Evolutionary conservation across 352 stramenopile genomes (phyloP).

Genomic region (Phytophthora macrochlamydospora): DNA sequence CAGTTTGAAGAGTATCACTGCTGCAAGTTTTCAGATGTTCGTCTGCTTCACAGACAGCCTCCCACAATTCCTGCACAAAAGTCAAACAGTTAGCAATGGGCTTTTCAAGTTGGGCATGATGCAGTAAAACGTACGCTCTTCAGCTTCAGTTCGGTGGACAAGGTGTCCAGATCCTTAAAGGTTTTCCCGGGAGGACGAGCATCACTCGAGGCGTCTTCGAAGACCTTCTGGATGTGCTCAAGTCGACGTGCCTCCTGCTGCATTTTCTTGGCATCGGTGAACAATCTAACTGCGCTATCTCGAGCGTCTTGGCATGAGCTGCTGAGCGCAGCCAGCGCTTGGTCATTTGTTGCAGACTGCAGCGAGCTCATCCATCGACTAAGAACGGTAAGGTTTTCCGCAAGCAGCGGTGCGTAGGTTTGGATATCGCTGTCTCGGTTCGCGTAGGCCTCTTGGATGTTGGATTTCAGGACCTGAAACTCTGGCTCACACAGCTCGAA

Average conservation of each 20-base stretch:
- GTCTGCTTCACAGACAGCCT: constrained; percentile 53
- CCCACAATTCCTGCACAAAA: constrained; percentile 52
- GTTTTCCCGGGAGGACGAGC: constrained; percentile 31
- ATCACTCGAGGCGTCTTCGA: constrained; percentile 43
- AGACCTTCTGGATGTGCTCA: constrained; percentile 42
- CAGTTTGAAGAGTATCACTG: constrained; percentile 39
- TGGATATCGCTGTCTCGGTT: constrained; percentile 38
- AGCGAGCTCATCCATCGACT: constrained; percentile 24
- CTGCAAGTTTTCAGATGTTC: constrained; percentile 44
- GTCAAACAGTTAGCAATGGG: neutral
- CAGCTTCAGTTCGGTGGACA: constrained; percentile 49
- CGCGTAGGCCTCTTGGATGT: constrained; percentile 32
- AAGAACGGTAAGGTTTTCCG: constrained; percentile 14
- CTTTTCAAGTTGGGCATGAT: neutral
- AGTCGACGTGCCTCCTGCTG: constrained; percentile 32
- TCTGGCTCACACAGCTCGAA: constrained; percentile 53
- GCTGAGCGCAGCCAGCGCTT: constrained; percentile 36
- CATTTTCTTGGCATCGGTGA: constrained; percentile 35
- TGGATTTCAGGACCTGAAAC: constrained; percentile 44
- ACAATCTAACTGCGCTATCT: constrained; percentile 26
- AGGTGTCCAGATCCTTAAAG: constrained; percentile 40
- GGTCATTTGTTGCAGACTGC: constrained; percentile 34
- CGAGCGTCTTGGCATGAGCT: constrained; percentile 40
- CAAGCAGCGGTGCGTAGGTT: constrained; percentile 32
- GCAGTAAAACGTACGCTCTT: constrained; percentile 42